These are phyloP conservation scores for Clonostachys chloroleuca DNA, from an alignment of 2,329 filamentous ascomycete genomes.

Conservation along the genomic window DNA sequence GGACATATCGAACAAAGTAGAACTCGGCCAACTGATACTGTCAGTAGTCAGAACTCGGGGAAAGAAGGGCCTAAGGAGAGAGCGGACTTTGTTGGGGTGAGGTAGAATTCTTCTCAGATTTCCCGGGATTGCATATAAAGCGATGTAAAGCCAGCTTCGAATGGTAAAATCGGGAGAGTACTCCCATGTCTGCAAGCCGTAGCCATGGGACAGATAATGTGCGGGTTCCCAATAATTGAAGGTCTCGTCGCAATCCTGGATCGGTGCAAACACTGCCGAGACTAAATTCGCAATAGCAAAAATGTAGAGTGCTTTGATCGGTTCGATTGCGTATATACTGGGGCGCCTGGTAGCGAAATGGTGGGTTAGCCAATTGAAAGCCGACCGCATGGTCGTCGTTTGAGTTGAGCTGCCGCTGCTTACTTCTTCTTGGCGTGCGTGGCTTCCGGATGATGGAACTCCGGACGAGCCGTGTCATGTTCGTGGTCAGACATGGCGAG, in stretches of 20 bases:
- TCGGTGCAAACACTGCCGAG: slow-evolving; percentile 79
- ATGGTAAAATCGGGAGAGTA: slow-evolving; percentile 95
- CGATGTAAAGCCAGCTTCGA: slow-evolving; percentile 89
- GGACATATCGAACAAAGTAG: slow-evolving; percentile 73
- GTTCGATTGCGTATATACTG: slow-evolving; percentile 60
- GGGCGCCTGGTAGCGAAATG: slow-evolving; percentile 25
- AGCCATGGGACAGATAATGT: slow-evolving; percentile 89
- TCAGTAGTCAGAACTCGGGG: background rate
- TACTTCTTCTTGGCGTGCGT: slow-evolving; percentile 49
- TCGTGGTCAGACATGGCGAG: too few relatives aligned
- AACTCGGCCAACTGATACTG: slow-evolving; percentile 62
- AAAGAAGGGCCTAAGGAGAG: too few relatives aligned
- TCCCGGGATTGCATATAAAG: slow-evolving; percentile 70
- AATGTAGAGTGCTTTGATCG: slow-evolving; percentile 75
- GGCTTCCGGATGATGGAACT: slow-evolving; percentile 43
- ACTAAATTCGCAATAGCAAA: slow-evolving; percentile 71
- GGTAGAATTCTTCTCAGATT: slow-evolving; percentile 62
- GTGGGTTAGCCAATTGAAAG: background rate
- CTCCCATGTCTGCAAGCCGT: slow-evolving; percentile 96
- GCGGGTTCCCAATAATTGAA: slow-evolving; percentile 99
- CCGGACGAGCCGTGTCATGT: slow-evolving; percentile 1
- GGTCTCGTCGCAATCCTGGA: slow-evolving; percentile 97
- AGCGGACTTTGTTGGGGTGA: slow-evolving; percentile 50
- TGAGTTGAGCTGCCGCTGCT: slow-evolving; percentile 3
- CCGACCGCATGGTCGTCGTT: background rate